Evolutionary conservation across 305 asterid species (phyloP).

Genomic region (Fraxinus sp.): DNA sequence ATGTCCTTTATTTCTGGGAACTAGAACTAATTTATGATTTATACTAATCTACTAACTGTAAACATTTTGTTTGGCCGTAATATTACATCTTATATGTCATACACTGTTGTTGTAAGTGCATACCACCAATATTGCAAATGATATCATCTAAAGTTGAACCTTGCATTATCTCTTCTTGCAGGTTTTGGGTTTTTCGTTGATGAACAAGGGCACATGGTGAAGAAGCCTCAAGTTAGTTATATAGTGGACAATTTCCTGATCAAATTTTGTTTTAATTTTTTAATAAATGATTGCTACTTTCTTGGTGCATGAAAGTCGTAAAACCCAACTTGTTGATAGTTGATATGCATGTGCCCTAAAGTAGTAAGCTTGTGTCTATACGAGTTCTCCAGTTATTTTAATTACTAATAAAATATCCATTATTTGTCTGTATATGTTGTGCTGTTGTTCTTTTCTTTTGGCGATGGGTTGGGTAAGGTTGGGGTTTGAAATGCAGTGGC

Average conservation of each 20-base stretch:
- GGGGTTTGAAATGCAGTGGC: no score
- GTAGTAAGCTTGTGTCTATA: background rate
- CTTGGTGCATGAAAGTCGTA: background rate
- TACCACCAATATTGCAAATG: conserved; percentile 9
- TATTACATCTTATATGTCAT: background rate
- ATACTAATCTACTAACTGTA: background rate
- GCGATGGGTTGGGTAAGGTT: no score
- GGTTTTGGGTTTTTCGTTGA: conserved; percentile 73
- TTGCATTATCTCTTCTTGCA: conserved; percentile 13
- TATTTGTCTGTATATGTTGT: no score
- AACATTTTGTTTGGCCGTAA: background rate
- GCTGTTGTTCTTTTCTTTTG: no score
- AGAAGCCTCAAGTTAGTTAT: conserved; percentile 23
- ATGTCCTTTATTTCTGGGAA: background rate
- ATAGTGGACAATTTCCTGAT: conserved; percentile 18
- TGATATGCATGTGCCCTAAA: background rate
- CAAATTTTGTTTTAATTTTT: conserved; percentile 1
- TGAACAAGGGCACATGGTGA: conserved; percentile 64
- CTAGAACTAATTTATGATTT: background rate
- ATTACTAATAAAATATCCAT: background rate
- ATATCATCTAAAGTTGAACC: conserved; percentile 7
- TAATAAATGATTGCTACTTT: background rate
- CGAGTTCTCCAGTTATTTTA: background rate
- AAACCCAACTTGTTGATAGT: background rate
- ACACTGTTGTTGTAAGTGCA: background rate